Conservation (phyloP, 2,329 filamentous ascomycete genomes). For the Colletotrichum orbiculare region DNA sequence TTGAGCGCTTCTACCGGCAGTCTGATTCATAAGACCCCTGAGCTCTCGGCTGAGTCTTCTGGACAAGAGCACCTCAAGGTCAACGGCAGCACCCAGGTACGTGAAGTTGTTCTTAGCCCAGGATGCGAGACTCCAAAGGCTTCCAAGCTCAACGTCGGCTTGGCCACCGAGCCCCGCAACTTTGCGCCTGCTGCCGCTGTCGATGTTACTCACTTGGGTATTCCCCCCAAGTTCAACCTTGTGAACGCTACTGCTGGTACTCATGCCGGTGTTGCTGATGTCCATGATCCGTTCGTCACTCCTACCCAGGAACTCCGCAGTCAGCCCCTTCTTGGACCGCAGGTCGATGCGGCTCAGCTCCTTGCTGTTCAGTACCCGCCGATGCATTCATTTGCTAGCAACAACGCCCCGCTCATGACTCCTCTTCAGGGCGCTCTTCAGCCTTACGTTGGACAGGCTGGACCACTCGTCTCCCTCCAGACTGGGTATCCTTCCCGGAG, state of each 20-base stretch:
- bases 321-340: slow-evolving; percentile 15
- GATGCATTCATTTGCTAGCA: neutral
- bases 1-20: slow-evolving; percentile 27
- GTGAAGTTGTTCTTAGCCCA: slow-evolving; percentile 9
- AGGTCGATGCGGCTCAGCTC: slow-evolving; percentile 17
- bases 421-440: slow-evolving; percentile 4
- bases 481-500: slow-evolving; percentile 1
- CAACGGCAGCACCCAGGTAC: neutral
- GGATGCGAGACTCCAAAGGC: slow-evolving; percentile 20
- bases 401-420: neutral
- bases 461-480: slow-evolving; percentile 25
- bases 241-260: neutral
- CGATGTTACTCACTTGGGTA: slow-evolving; percentile 40
- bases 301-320: neutral
- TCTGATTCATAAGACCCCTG: slow-evolving; percentile 8
- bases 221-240: slow-evolving; percentile 53
- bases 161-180: slow-evolving; percentile 54
- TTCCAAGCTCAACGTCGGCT: slow-evolving; percentile 24
- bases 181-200: slow-evolving; percentile 51
- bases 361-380: slow-evolving; percentile 11
- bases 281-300: slow-evolving; percentile 19
- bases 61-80: too few species aligned
- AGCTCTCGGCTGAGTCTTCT: too few species aligned
- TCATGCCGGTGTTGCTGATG: neutral
- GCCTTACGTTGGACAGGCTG: slow-evolving; percentile 1